Evolutionary conservation across 305 asterid genomes (phyloP), one percentile per base, ranked within the genome.

Genomic region (Nicotiana rustica): DNA sequence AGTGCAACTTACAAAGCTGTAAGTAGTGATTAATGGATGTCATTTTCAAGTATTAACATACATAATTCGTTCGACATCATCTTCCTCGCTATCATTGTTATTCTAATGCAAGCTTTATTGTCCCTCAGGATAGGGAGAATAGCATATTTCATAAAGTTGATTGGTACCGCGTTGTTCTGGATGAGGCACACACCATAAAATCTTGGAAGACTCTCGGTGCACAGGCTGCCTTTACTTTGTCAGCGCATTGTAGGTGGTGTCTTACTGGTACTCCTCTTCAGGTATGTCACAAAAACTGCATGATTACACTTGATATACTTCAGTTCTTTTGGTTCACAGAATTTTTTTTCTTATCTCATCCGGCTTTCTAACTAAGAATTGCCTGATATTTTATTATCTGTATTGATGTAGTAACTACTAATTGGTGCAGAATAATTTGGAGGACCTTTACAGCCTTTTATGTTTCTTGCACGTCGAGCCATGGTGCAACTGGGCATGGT

Each of bases 401-500:
- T 52, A 38, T 0, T 52, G 77, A 81, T 67, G 61, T 6, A 29
- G 3, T 8, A 36, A 36, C 44, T 15, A 15, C 47, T 67, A 44
- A 59, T 59, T 70, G 21, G 25, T 91, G 93, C 94, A 94, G 97
- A 94, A 94, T 85, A 91, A 91, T 81, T 84, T 94, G 91, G 97
- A 93, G 80, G 98, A 94, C 67, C 89, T 94, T 66, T 94, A 83
- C 89, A 94, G 97, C 87, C 95, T 94, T 29, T 82, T 94, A 86
- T 89, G 98, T 88, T 94, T 94, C 91, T 90, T 94, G 94, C 97
- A 86, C 18, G 97, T 94, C 12, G 98, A 94, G 85, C 97, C 98
- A 25, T 94, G 97, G 98, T 94, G 97, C 91, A 94, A 93, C 85
- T 94, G 98, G 98, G 93, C 94, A 12, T 94, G 98, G 98, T 94